Conservation (phyloP, 1,284 basidiomycete species). For the Ustilago cynodontis region DNA sequence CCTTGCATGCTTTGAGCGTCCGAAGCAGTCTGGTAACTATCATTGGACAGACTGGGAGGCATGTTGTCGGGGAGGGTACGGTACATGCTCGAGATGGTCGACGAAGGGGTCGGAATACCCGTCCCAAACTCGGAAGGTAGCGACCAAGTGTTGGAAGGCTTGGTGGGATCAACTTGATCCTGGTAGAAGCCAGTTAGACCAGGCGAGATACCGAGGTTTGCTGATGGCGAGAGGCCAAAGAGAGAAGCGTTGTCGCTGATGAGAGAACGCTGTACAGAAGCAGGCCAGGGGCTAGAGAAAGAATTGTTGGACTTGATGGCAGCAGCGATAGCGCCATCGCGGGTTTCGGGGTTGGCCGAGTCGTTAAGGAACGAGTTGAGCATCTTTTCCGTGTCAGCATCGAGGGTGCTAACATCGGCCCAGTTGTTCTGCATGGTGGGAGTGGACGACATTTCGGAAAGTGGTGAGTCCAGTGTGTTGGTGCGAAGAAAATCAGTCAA, state of each 20-base stretch:
- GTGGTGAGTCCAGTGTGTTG: too few species aligned
- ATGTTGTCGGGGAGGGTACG: slow-evolving; percentile 3
- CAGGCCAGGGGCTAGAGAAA: slow-evolving; percentile 16
- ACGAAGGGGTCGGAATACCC: background rate
- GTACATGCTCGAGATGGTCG: slow-evolving; percentile 15
- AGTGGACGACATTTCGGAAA: slow-evolving; percentile 12
- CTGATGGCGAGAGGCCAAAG: slow-evolving; percentile 28
- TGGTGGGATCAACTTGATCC: slow-evolving; percentile 8
- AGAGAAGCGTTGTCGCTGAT: slow-evolving; percentile 19
- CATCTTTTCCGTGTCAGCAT: slow-evolving; percentile 40
- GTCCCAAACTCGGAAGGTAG: slow-evolving; percentile 9
- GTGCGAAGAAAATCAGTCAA: background rate
- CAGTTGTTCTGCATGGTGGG: slow-evolving; percentile 27
- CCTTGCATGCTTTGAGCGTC: slow-evolving; percentile 26
- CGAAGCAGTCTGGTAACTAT: slow-evolving; percentile 16
- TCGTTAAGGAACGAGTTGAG: slow-evolving; percentile 28
- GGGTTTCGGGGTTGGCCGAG: background rate
- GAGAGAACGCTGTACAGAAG: slow-evolving; percentile 4
- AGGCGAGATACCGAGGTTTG: slow-evolving; percentile 22
- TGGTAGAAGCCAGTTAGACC: slow-evolving; percentile 19
- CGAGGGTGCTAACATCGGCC: slow-evolving; percentile 21
- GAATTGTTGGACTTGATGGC: background rate
- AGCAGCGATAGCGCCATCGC: background rate
- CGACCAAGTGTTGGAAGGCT: slow-evolving; percentile 15
- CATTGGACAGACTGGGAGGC: slow-evolving; percentile 22